A percentile compares a stretch with the other conserved stretches of the same genome.
Evolutionary conservation across 371 early-diverging fungal genomes (phyloP).

Genomic region (Sporodiniella umbellata): DNA sequence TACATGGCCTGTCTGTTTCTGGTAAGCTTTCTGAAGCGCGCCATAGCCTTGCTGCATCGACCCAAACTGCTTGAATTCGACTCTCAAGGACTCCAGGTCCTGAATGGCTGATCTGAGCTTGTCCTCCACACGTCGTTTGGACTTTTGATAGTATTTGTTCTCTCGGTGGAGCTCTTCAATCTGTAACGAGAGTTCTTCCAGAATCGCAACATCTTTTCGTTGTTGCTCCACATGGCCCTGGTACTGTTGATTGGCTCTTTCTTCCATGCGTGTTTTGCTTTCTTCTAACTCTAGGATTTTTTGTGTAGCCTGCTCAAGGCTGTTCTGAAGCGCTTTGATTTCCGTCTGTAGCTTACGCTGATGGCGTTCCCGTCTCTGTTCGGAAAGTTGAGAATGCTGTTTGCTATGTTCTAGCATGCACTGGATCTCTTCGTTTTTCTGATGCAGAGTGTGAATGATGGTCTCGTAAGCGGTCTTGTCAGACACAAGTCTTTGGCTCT

Average conservation of each 20-base stretch:
- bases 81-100: slow-evolving; percentile 21
- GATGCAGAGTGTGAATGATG: slow-evolving; percentile 36
- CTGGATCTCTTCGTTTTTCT: slow-evolving; percentile 39
- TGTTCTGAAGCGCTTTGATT: slow-evolving; percentile 22
- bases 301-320: slow-evolving; percentile 23
- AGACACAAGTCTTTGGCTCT: slow-evolving; percentile 24
- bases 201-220: slow-evolving; percentile 16
- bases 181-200: slow-evolving; percentile 29
- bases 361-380: slow-evolving; percentile 18
- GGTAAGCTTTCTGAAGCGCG: slow-evolving; percentile 22
- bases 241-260: slow-evolving; percentile 5
- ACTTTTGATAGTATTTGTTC: slow-evolving; percentile 29
- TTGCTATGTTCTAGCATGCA: slow-evolving; percentile 28
- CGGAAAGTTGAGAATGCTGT: slow-evolving; percentile 12
- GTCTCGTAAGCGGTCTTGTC: slow-evolving; percentile 30
- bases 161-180: slow-evolving; percentile 38
- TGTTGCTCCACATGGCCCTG: slow-evolving; percentile 14
- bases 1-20: slow-evolving; percentile 25
- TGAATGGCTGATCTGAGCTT: slow-evolving; percentile 11
- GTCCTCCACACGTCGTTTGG: slow-evolving; percentile 30
- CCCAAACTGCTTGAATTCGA: slow-evolving; percentile 28
- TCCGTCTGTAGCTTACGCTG: slow-evolving; percentile 35
- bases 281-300: slow-evolving; percentile 31
- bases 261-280: slow-evolving; percentile 2
- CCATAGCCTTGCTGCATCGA: slow-evolving; percentile 20